These are phyloP conservation scores for Scheffersomyces titani DNA, from an alignment of 1,139 yeast genomes.

Conservation along the genomic window DNA sequence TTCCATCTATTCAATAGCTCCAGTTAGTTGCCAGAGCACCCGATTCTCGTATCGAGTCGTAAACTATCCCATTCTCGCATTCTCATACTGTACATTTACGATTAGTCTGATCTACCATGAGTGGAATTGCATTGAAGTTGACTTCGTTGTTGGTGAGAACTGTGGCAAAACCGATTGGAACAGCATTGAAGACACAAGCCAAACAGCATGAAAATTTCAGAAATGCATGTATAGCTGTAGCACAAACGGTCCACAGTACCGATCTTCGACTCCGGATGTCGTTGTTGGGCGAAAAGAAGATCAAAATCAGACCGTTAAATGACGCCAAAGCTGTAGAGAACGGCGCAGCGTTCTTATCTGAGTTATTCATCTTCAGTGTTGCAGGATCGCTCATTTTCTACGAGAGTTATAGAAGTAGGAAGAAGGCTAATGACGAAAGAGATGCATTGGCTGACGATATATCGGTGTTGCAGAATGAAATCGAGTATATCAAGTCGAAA, in stretches of 20 bases:
- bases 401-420: constrained; percentile 69
- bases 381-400: constrained; percentile 79
- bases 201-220: constrained; percentile 71
- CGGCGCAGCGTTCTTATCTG: constrained; percentile 81
- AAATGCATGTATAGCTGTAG: constrained; percentile 63
- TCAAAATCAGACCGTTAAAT: constrained; percentile 73
- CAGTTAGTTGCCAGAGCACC: not conserved
- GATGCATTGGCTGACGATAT: constrained; percentile 72
- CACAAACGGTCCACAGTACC: constrained; percentile 70
- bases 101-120: constrained; percentile 23
- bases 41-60: not conserved
- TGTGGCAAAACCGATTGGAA: constrained; percentile 81
- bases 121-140: constrained; percentile 70
- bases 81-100: not conserved
- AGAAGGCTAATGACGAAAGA: constrained; percentile 62
- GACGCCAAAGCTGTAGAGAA: constrained; percentile 82
- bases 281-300: constrained; percentile 59
- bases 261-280: constrained; percentile 66
- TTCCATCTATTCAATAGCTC: not conserved
- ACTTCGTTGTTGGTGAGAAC: constrained; percentile 76
- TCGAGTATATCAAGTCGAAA: constrained; percentile 57
- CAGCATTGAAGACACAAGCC: constrained; percentile 71
- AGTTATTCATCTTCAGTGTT: constrained; percentile 71
- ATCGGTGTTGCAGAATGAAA: constrained; percentile 65
- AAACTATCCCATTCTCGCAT: too few species aligned